Conservation (phyloP, 768 basidiomycete genomes). For the Lanmaoa pseudosensibilis region DNA sequence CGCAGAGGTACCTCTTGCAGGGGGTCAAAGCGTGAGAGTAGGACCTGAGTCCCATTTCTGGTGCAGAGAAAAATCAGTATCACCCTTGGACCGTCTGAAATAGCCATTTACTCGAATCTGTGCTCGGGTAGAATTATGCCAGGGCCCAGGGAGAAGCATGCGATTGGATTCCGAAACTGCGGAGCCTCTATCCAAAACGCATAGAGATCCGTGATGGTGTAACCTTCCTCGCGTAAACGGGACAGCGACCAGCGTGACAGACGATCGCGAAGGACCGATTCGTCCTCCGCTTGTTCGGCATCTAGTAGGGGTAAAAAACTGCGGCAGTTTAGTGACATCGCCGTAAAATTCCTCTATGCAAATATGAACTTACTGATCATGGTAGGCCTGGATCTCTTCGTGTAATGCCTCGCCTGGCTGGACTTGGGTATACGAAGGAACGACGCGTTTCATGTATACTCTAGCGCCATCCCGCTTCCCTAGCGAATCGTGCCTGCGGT, state of each 20-base stretch:
- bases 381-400: slow-evolving; percentile 53
- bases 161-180: slow-evolving; percentile 64
- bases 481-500: slow-evolving; percentile 12
- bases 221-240: slow-evolving; percentile 67
- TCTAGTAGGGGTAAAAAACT: slow-evolving; percentile 51
- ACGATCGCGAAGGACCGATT: slow-evolving; percentile 58
- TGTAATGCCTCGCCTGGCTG: slow-evolving; percentile 43
- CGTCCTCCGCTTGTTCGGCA: slow-evolving; percentile 65
- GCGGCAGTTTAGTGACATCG: neutral
- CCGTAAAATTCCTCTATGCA: neutral
- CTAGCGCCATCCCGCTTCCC: slow-evolving; percentile 13
- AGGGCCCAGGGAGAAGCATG: slow-evolving; percentile 63
- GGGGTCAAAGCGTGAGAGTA: slow-evolving; percentile 65
- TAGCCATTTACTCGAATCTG: slow-evolving; percentile 61
- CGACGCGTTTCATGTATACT: slow-evolving; percentile 39
- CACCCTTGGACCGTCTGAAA: neutral
- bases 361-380: slow-evolving; percentile 44
- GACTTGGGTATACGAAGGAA: slow-evolving; percentile 36
- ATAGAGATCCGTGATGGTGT: slow-evolving; percentile 61
- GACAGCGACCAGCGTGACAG: slow-evolving; percentile 65
- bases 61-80: slow-evolving; percentile 1
- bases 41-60: slow-evolving; percentile 70
- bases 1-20: slow-evolving; percentile 50
- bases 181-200: slow-evolving; percentile 70
- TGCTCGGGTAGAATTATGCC: slow-evolving; percentile 63